These are phyloP conservation scores for Pseudopyrenochaeta lycopersici DNA, from an alignment of 2,329 filamentous ascomycete genomes.

Conservation along the genomic window DNA sequence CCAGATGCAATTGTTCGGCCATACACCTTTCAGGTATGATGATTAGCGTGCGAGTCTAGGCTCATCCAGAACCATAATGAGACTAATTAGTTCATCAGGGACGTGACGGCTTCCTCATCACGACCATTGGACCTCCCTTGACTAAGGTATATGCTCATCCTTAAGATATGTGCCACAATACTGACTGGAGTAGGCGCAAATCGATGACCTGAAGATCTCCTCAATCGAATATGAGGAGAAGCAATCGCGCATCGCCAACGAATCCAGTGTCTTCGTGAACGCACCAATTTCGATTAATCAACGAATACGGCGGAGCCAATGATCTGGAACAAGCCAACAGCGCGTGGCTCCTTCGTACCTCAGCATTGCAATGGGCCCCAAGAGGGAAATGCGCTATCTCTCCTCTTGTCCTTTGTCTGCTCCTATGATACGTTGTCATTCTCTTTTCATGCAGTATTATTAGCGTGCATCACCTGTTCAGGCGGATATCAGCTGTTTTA, in stretches of 20 bases:
- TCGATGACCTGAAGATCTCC: conserved; percentile 52
- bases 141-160: conserved; percentile 46
- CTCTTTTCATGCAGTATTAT: neutral
- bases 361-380: neutral
- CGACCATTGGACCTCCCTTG: conserved; percentile 50
- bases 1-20: conserved; percentile 54
- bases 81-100: conserved; percentile 41
- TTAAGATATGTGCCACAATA: neutral
- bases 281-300: conserved; percentile 49
- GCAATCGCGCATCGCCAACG: conserved; percentile 49
- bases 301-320: conserved; percentile 40
- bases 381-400: neutral
- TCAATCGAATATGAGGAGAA: conserved; percentile 54
- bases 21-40: conserved; percentile 52
- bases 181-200: conserved; percentile 49
- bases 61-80: conserved; percentile 9
- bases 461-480: conserved; percentile 2
- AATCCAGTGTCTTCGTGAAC: conserved; percentile 49
- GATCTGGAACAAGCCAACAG: conserved; percentile 1
- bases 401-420: neutral
- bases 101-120: conserved; percentile 54
- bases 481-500: neutral
- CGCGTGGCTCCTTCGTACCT: neutral
- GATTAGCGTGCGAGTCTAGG: neutral
- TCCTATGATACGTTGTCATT: conserved; percentile 2